Conservation (phyloP, 495 filamentous ascomycete species). For the Parathielavia appendiculata region DNA sequence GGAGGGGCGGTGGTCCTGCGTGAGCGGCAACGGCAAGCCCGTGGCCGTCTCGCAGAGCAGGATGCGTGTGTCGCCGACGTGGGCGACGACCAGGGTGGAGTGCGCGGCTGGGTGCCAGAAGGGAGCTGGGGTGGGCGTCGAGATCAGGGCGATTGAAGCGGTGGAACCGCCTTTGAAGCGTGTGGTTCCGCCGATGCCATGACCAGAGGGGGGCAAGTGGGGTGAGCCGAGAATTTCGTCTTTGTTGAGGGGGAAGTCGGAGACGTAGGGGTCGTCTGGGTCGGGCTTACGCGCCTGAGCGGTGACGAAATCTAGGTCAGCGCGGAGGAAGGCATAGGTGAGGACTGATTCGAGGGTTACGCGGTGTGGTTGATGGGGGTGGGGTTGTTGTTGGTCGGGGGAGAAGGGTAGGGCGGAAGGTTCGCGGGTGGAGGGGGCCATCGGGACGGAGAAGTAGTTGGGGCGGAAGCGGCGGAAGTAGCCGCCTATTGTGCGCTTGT, state of each 20-base stretch:
- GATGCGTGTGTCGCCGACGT: slow-evolving; percentile 89
- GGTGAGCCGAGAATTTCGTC: slow-evolving; percentile 72
- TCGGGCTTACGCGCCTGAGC: slow-evolving; percentile 73
- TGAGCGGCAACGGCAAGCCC: slow-evolving; percentile 72
- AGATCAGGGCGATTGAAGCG: slow-evolving; percentile 80
- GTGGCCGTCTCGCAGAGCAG: slow-evolving; percentile 77
- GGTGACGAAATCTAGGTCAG: slow-evolving; percentile 87
- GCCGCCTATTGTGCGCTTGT: slow-evolving; percentile 80
- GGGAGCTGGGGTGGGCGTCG: slow-evolving; percentile 80
- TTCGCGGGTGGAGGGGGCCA: slow-evolving; percentile 17
- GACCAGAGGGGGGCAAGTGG: slow-evolving; percentile 47
- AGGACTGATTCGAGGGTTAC: slow-evolving; percentile 60
- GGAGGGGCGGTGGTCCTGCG: slow-evolving; percentile 86
- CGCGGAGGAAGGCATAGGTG: slow-evolving; percentile 84
- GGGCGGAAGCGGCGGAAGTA: slow-evolving; percentile 91
- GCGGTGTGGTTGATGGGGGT: slow-evolving; percentile 9
- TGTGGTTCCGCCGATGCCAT: slow-evolving; percentile 60
- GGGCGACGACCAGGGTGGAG: slow-evolving; percentile 76
- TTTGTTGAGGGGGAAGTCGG: slow-evolving; percentile 72
- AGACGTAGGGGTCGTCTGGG: slow-evolving; percentile 56
- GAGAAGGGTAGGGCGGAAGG: slow-evolving; percentile 5
- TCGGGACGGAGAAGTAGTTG: slow-evolving; percentile 47
- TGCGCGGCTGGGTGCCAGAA: slow-evolving; percentile 91
- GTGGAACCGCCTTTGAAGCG: slow-evolving; percentile 91
- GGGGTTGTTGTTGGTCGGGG: slow-evolving; percentile 11